Evolutionary conservation across 176 grass and related monocot species (phyloP), one percentile per base, ranked within the genome.

Genomic region (Aegilops sharonensis): DNA sequence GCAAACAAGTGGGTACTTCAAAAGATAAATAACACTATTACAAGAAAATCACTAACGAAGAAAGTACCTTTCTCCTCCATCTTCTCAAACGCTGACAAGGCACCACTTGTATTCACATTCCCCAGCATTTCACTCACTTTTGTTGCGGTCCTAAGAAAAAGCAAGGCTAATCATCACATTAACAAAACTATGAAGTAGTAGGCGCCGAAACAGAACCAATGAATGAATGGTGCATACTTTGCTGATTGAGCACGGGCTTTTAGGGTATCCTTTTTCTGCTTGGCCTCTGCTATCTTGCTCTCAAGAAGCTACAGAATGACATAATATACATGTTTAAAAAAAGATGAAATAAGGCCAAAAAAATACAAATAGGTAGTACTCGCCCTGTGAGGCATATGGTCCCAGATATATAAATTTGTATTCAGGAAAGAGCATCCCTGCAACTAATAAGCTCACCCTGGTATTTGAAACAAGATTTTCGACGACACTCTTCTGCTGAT

Each of bases 101-200:
- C 92, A 63, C 94, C 86, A 82, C 97, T 97, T 64, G 97, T 99
- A 87, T 99, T 97, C 21, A 99, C 97, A 84, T 94, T 91, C 42
- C 97, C 97, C 89, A 99, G 48, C 97, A 99, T 99, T 90, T 99
- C 94, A 72, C 94, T 97, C 77, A 99, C 97, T 94, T 99, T 99
- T 29, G 97, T 97, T 89, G 94, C 74, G 64, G 97, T 99, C 85
- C 97, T 99, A 83, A 74, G 64, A 20, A 54, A 85, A 77, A 61
- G 3, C 60, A 85, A 78, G 75, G 31, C 1, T 0, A 30, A 25
- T 8, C 73, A 14, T 77, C 48, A 85, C 37, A 34, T 74, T 10
- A 70, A 77, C 57, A 21, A 25, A 34, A 80, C 57, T 43, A 81
- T 18, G 36, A 68, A 79, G 45, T 27, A 77, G 70, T 1, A 82